A percentile compares a stretch with the other conserved stretches of the same genome.
These are phyloP conservation scores for Casaregolazyma lundiana DNA, from an alignment of 1,139 yeast species.

Conservation along the genomic window DNA sequence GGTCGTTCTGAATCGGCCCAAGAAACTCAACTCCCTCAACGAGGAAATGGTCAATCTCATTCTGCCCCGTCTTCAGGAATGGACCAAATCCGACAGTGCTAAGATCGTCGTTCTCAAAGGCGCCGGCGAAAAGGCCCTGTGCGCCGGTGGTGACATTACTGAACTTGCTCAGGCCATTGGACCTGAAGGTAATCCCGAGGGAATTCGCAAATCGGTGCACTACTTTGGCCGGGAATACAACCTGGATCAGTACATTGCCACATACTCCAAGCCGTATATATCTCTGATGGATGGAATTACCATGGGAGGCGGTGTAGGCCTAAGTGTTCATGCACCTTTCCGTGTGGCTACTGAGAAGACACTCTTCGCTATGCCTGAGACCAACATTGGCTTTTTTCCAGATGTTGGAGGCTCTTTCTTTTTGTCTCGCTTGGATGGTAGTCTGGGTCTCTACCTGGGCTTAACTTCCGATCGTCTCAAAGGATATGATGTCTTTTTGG, in stretches of 20 bases:
- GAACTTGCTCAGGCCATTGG: slow-evolving; percentile 54
- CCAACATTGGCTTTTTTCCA: slow-evolving; percentile 95
- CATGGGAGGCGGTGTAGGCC: slow-evolving; percentile 98
- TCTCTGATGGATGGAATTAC: slow-evolving; percentile 88
- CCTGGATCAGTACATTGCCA: slow-evolving; percentile 71
- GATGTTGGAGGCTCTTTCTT: slow-evolving; percentile 95
- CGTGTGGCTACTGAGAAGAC: slow-evolving; percentile 88
- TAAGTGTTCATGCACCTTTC: slow-evolving; percentile 86
- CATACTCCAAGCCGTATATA: slow-evolving; percentile 79
- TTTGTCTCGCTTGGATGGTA: slow-evolving; percentile 74
- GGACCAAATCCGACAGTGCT: slow-evolving; percentile 61
- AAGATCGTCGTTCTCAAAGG: slow-evolving; percentile 68
- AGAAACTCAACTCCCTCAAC: slow-evolving; percentile 81
- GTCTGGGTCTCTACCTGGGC: slow-evolving; percentile 80
- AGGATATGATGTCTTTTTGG: slow-evolving; percentile 74
- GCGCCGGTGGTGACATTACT: slow-evolving; percentile 92
- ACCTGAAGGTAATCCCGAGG: slow-evolving; percentile 34
- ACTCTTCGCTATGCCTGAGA: slow-evolving; percentile 95
- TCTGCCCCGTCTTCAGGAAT: slow-evolving; percentile 70
- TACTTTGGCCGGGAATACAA: slow-evolving; percentile 81
- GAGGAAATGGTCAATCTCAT: slow-evolving; percentile 73
- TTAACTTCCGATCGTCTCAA: slow-evolving; percentile 74
- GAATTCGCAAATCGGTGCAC: slow-evolving; percentile 43
- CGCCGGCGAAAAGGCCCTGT: slow-evolving; percentile 45
- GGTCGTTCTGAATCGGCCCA: slow-evolving; percentile 71